Conservation (phyloP, 805 yeast genomes). For the Nakazawaea anatomiae region DNA sequence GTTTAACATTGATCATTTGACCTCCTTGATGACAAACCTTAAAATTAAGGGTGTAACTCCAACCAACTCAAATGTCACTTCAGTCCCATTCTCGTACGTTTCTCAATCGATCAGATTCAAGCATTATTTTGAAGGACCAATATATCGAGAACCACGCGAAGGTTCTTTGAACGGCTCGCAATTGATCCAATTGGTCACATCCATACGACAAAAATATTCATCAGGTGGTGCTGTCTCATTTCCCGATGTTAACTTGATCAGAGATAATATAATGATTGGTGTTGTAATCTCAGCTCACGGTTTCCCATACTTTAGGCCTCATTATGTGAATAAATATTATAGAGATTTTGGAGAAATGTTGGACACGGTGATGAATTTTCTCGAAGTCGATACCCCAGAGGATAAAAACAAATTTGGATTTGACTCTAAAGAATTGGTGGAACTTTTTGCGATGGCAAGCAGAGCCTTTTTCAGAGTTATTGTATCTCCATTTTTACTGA, state of each 20-base stretch:
- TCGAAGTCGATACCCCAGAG: background rate
- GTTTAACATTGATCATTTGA: background rate
- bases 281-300: background rate
- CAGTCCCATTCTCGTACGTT: conserved; percentile 6
- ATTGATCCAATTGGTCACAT: background rate
- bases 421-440: background rate
- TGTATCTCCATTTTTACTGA: conserved; percentile 1
- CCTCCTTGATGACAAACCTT: background rate
- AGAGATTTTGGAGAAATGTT: background rate
- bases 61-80: background rate
- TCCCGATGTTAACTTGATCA: background rate
- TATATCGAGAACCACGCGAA: background rate
- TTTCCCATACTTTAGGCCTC: conserved; percentile 5
- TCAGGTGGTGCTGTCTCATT: background rate
- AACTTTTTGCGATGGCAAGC: background rate
- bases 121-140: conserved; percentile 4
- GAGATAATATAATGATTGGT: background rate
- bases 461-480: background rate
- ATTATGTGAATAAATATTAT: conserved; percentile 4
- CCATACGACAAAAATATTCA: background rate
- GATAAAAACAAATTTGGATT: background rate
- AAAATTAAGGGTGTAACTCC: background rate
- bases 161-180: background rate
- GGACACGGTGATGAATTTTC: background rate
- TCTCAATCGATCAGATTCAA: conserved; percentile 3